phyloP scores from a whole-genome alignment of 179 eudicot species.

The Carnegiea gigantea region DNA sequence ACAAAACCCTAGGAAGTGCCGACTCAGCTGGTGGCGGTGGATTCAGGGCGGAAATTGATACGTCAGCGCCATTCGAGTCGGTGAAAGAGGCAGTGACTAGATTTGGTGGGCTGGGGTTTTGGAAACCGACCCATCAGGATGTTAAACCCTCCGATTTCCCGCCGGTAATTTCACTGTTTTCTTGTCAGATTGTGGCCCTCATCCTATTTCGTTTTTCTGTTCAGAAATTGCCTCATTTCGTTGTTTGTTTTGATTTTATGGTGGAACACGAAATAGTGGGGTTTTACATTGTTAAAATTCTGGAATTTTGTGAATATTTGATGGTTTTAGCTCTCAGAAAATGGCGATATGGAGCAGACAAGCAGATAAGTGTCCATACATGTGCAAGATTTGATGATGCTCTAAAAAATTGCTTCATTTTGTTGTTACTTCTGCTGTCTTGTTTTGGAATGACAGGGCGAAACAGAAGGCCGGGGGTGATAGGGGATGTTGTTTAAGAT shows the following conservation, averaged over 20 bases:
- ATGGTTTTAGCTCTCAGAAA: neutral
- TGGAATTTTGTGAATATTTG: neutral
- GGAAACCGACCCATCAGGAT: constrained; percentile 56
- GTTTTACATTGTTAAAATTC: neutral
- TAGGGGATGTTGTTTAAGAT: too few relatives aligned
- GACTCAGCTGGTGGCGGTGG: neutral
- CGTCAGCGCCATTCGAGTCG: constrained; percentile 95
- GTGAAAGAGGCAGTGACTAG: constrained; percentile 85
- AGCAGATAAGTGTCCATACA: too few relatives aligned
- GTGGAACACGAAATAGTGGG: neutral
- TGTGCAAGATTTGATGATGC: too few relatives aligned
- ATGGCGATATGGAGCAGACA: neutral
- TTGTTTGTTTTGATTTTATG: neutral
- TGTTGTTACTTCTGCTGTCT: neutral
- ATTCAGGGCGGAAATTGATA: constrained; percentile 72
- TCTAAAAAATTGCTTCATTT: too few relatives aligned
- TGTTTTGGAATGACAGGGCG: too few relatives aligned
- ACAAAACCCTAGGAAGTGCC: constrained; percentile 22
- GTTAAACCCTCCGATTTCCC: constrained; percentile 10
- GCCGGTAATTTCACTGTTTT: constrained; percentile 14
- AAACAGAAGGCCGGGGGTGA: too few relatives aligned
- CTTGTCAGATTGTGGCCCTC: neutral
- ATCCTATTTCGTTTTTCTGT: neutral
- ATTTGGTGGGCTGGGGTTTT: constrained; percentile 90
- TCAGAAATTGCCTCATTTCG: neutral